Evolutionary conservation across 2,329 filamentous ascomycete species (phyloP).

Genomic region (Sclerotinia nivalis): DNA sequence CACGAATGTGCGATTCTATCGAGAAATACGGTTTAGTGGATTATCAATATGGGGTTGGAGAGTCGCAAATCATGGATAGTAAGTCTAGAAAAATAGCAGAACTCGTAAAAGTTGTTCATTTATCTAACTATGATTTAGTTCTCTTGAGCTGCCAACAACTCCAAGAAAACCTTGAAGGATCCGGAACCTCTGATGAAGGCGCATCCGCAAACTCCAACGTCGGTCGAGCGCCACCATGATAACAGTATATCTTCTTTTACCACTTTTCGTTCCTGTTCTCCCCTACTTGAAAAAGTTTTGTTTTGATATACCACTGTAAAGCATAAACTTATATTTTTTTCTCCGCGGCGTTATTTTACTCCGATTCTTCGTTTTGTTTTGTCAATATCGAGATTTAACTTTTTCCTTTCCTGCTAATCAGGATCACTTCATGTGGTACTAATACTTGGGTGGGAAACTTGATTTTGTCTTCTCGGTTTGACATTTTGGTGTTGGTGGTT

Average conservation of each 20-base stretch:
- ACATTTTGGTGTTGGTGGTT: constrained; percentile 23
- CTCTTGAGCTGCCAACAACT: constrained; percentile 55
- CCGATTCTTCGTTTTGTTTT: background rate
- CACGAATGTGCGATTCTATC: constrained; percentile 80
- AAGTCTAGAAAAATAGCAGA: constrained; percentile 8
- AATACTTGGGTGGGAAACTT: constrained; percentile 13
- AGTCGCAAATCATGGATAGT: constrained; percentile 74
- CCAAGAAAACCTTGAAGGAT: constrained; percentile 46
- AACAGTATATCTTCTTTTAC: background rate
- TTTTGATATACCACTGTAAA: constrained; percentile 17
- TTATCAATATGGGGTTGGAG: constrained; percentile 95
- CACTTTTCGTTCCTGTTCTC: constrained; percentile 8
- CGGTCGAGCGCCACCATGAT: constrained; percentile 37
- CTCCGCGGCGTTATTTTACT: background rate
- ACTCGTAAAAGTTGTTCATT: background rate
- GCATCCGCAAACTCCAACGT: constrained; percentile 20
- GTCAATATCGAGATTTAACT: constrained; percentile 2
- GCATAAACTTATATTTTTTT: constrained; percentile 16
- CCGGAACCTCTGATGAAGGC: constrained; percentile 20
- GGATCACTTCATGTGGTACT: background rate
- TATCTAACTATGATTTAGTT: constrained; percentile 43
- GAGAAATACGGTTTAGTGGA: constrained; percentile 94
- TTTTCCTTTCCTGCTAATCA: constrained; percentile 6
- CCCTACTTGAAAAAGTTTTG: constrained; percentile 3
- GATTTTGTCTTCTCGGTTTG: constrained; percentile 11